Evolutionary conservation across 441 rosid genomes (phyloP).

Genomic region (Metrosideros polymorpha): DNA sequence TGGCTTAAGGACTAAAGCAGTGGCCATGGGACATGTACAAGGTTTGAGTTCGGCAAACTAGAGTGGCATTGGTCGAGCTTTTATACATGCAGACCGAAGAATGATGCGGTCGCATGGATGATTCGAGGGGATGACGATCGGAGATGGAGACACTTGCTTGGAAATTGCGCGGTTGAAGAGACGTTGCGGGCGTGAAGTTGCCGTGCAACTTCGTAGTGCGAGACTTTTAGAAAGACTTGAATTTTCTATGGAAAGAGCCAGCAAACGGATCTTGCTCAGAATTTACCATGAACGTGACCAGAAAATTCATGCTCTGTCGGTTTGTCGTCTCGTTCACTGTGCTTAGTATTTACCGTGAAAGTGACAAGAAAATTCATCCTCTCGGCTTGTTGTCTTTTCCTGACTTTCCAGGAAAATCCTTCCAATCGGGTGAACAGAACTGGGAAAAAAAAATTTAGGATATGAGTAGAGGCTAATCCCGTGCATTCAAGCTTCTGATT

Average conservation of each 20-base stretch:
- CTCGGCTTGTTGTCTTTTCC: neutral
- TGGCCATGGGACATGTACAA: neutral
- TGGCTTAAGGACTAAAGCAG: neutral
- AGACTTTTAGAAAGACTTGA: neutral
- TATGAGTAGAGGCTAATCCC: no score
- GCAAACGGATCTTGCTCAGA: neutral
- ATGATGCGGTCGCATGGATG: neutral
- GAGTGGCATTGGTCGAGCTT: neutral
- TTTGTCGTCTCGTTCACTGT: neutral
- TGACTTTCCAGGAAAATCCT: neutral
- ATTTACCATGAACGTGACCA: neutral
- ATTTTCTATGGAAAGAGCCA: neutral
- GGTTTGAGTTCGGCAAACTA: neutral
- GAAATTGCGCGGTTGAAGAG: neutral
- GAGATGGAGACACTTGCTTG: neutral
- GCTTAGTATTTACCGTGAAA: neutral
- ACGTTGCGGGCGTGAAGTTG: neutral
- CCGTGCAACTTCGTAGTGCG: neutral
- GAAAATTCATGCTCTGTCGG: no score
- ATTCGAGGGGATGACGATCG: neutral
- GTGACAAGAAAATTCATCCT: neutral
- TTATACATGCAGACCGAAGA: neutral
- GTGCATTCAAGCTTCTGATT: no score
- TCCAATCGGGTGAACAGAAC: no score
- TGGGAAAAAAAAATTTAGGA: no score